Conservation (phyloP, 805 yeast genomes). For the Yarrowia sp. region DNA sequence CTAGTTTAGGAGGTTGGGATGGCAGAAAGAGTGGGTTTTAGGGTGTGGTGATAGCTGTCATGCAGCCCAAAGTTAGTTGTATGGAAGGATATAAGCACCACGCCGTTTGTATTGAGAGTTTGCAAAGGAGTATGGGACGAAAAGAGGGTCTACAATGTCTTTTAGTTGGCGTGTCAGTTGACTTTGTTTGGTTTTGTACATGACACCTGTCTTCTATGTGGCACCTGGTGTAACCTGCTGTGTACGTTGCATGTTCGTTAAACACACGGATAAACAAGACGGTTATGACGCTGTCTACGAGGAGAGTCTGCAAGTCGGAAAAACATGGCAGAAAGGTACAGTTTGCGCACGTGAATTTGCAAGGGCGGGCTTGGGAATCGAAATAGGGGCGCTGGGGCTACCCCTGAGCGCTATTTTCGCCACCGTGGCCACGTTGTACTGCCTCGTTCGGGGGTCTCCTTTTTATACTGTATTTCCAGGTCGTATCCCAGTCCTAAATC, state of each 20-base stretch:
- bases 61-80: conserved; percentile 19
- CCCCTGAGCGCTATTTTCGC: background rate
- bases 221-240: too few species aligned
- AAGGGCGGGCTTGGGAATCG: background rate
- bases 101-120: conserved; percentile 11
- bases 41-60: conserved; percentile 34
- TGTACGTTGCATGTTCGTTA: background rate
- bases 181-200: background rate
- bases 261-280: conserved; percentile 8
- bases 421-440: background rate
- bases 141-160: too few species aligned
- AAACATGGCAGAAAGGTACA: conserved; percentile 20
- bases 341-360: background rate
- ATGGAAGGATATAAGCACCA: conserved; percentile 9
- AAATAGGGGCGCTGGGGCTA: background rate
- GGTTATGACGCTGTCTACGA: background rate
- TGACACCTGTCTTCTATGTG: too few species aligned
- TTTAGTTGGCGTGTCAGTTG: background rate
- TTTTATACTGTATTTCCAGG: background rate
- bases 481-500: conserved; percentile 10
- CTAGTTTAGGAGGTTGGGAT: conserved; percentile 15
- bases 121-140: background rate
- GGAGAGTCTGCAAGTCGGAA: conserved; percentile 25
- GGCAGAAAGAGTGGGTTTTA: conserved; percentile 19
- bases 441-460: background rate